Evolutionary conservation across 768 basidiomycete genomes (phyloP).

Genomic region (Tremella mesenterica): DNA sequence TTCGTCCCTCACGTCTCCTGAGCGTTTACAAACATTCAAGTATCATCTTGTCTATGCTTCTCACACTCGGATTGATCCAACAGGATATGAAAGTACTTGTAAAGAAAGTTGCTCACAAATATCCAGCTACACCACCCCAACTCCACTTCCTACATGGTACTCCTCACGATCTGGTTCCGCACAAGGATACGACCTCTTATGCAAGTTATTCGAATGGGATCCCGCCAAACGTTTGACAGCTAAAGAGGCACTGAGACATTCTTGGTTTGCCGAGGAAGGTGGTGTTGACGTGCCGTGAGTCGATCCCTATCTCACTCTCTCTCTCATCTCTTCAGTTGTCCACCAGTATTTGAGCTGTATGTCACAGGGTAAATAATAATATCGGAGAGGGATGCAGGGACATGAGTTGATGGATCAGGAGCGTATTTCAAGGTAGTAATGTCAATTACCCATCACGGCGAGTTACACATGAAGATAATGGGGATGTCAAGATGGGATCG

Average conservation of each 20-base stretch:
- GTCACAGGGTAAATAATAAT: too few relatives aligned
- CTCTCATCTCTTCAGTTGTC: background rate
- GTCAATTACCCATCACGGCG: conserved; percentile 71
- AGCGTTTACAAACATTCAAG: background rate
- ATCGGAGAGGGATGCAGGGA: background rate
- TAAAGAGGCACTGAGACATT: conserved; percentile 67
- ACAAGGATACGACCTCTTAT: conserved; percentile 73
- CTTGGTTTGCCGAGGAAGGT: conserved; percentile 90
- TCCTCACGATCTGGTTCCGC: conserved; percentile 33
- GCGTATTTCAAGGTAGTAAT: conserved; percentile 63
- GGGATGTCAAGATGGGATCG: conserved; percentile 45
- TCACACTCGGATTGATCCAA: too few relatives aligned
- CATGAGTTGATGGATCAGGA: conserved; percentile 37
- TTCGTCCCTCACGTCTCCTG: background rate
- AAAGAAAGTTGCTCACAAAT: background rate
- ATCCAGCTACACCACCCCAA: conserved; percentile 52
- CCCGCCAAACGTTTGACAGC: conserved; percentile 79
- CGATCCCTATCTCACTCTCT: too few relatives aligned
- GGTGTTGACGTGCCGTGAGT: conserved; percentile 74
- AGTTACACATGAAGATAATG: conserved; percentile 77
- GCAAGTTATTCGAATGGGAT: conserved; percentile 77
- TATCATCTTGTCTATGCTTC: too few relatives aligned
- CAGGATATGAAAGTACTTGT: background rate
- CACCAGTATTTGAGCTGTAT: too few relatives aligned
- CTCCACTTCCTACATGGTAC: conserved; percentile 62